Conservation (phyloP, 108 stramenopile genomes). For the Hondaea fermentalgiana region DNA sequence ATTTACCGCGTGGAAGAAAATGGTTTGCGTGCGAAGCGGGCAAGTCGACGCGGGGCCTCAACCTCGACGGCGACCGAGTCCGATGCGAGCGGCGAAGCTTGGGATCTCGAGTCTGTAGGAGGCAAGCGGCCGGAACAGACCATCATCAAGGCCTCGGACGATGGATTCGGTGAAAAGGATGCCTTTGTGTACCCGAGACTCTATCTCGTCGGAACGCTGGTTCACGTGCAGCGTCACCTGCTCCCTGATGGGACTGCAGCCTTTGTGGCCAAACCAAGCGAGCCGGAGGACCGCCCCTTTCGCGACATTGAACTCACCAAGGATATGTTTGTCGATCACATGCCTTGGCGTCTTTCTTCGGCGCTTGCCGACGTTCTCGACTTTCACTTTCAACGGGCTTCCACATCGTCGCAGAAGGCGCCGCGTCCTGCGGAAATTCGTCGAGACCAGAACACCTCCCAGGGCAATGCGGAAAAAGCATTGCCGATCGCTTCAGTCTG, state of each 20-base stretch:
- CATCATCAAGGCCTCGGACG: background rate
- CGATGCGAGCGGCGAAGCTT: too few relatives aligned
- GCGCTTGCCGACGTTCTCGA: background rate
- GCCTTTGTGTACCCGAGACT: background rate
- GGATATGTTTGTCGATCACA: slow-evolving; percentile 13
- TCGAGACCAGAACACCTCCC: background rate
- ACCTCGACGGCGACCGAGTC: too few relatives aligned
- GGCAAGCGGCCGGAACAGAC: too few relatives aligned
- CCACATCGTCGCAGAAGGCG: background rate
- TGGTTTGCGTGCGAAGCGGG: background rate
- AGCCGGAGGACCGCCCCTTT: background rate
- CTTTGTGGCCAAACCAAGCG: background rate
- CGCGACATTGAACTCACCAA: background rate
- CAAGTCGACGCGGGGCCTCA: background rate
- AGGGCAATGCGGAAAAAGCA: background rate
- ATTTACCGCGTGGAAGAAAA: background rate
- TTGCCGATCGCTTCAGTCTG: background rate
- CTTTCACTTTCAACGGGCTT: background rate
- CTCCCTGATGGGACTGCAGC: background rate
- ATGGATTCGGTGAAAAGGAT: background rate
- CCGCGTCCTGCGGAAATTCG: background rate
- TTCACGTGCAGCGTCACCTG: background rate
- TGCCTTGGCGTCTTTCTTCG: background rate
- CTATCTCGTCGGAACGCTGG: background rate
- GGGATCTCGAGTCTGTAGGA: too few relatives aligned